phyloP scores from a whole-genome alignment of 2,329 filamentous ascomycete species.

The Neofusicoccum laricinum region DNA sequence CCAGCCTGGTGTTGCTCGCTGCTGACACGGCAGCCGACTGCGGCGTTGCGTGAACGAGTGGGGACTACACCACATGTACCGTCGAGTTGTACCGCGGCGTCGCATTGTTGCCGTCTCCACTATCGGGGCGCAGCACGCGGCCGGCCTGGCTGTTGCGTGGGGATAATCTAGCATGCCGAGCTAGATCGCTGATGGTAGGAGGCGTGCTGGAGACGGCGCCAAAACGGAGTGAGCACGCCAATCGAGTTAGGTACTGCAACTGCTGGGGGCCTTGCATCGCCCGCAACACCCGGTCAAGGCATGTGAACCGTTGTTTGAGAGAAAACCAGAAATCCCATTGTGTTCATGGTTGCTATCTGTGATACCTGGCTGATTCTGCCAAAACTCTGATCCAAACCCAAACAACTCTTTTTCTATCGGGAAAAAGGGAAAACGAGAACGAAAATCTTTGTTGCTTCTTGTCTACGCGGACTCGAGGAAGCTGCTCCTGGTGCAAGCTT shows the following conservation, averaged over 20 bases:
- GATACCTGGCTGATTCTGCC: slow-evolving; percentile 12
- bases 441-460: slow-evolving; percentile 2
- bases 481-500: slow-evolving; percentile 13
- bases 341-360: neutral
- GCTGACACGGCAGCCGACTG: neutral
- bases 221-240: neutral
- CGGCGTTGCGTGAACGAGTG: slow-evolving; percentile 1
- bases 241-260: neutral
- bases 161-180: neutral
- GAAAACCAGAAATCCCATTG: slow-evolving; percentile 1
- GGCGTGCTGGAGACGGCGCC: neutral
- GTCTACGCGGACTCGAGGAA: slow-evolving; percentile 14
- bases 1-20: neutral
- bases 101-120: neutral
- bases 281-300: neutral
- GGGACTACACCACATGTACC: slow-evolving; percentile 1
- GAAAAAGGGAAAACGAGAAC: neutral
- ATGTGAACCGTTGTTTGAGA: neutral
- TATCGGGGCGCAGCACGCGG: slow-evolving; percentile 3
- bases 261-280: neutral
- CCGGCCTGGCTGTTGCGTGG: neutral
- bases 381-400: neutral
- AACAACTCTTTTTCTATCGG: neutral
- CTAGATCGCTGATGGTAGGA: neutral
- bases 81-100: slow-evolving; percentile 1